These are phyloP conservation scores for Akanthomyces muscarius DNA, from an alignment of 2,329 filamentous ascomycete genomes.

Conservation along the genomic window DNA sequence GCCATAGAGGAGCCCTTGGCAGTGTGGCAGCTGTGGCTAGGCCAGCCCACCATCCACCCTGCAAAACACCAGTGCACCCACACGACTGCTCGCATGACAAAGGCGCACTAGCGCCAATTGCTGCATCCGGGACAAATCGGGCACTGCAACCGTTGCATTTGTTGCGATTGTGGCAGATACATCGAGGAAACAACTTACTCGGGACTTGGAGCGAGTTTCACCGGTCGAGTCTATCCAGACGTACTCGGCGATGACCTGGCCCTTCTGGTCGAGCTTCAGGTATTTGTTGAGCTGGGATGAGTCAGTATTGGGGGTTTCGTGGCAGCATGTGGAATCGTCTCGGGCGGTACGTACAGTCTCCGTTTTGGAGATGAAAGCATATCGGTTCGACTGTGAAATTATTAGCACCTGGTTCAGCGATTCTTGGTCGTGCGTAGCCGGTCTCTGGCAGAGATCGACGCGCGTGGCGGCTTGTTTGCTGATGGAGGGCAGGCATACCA, in stretches of 20 bases:
- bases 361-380: slow-evolving; percentile 28
- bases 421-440: not conserved
- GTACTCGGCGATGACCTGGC: slow-evolving; percentile 88
- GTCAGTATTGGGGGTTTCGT: slow-evolving; percentile 10
- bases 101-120: not conserved
- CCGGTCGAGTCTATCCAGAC: slow-evolving; percentile 89
- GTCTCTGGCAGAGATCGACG: not conserved
- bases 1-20: not conserved
- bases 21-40: not conserved
- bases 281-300: slow-evolving; percentile 77
- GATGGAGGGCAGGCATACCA: slow-evolving; percentile 1
- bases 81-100: not conserved
- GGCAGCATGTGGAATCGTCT: not conserved
- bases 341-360: slow-evolving; percentile 31
- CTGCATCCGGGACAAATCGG: not conserved
- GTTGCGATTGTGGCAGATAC: not conserved
- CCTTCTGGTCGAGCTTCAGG: slow-evolving; percentile 84
- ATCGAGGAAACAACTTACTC: slow-evolving; percentile 59
- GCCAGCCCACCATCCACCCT: not conserved
- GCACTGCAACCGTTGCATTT: not conserved
- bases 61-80: not conserved
- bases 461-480: not conserved
- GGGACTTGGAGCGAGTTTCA: slow-evolving; percentile 88
- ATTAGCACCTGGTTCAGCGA: slow-evolving; percentile 19
- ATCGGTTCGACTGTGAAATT: slow-evolving; percentile 25